A percentile compares a stretch with the other conserved stretches of the same genome.
These are phyloP conservation scores for Russula lepida DNA, from an alignment of 768 basidiomycete genomes.

Conservation along the genomic window DNA sequence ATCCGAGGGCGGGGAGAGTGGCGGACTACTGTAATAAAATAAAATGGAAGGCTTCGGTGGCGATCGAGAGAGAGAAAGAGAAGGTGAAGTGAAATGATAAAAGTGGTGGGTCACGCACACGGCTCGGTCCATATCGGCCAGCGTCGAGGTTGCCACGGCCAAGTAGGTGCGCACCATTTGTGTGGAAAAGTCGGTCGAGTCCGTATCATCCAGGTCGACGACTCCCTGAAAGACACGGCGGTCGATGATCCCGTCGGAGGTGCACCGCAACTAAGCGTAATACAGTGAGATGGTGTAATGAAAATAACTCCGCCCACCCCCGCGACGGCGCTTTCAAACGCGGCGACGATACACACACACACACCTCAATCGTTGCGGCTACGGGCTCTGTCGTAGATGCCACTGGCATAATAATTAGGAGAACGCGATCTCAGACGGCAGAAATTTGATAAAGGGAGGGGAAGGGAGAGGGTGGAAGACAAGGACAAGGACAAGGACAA, in stretches of 20 bases:
- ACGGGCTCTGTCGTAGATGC: neutral
- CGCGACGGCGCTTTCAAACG: neutral
- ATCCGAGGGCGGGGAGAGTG: neutral
- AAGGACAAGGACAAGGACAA: too few species aligned
- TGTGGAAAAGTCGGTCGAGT: conserved; percentile 14
- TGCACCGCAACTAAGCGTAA: neutral
- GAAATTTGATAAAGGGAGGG: neutral
- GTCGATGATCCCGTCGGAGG: conserved; percentile 3
- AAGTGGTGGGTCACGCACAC: neutral
- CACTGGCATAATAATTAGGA: neutral
- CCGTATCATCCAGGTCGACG: conserved; percentile 3
- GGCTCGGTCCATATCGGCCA: conserved; percentile 8
- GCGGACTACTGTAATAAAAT: neutral
- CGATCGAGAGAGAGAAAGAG: too few species aligned
- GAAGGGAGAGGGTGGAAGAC: neutral
- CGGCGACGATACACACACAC: neutral
- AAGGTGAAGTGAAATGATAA: neutral
- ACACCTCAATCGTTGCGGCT: neutral
- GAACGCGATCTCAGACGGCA: neutral
- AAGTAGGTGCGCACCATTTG: conserved; percentile 12
- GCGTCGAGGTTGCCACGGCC: conserved; percentile 1
- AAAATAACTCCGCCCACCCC: neutral
- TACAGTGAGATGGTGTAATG: neutral
- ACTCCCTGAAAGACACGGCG: conserved; percentile 7
- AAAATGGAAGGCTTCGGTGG: neutral